Conservation (phyloP, 345 rosid species). For the Populus deltoides region DNA sequence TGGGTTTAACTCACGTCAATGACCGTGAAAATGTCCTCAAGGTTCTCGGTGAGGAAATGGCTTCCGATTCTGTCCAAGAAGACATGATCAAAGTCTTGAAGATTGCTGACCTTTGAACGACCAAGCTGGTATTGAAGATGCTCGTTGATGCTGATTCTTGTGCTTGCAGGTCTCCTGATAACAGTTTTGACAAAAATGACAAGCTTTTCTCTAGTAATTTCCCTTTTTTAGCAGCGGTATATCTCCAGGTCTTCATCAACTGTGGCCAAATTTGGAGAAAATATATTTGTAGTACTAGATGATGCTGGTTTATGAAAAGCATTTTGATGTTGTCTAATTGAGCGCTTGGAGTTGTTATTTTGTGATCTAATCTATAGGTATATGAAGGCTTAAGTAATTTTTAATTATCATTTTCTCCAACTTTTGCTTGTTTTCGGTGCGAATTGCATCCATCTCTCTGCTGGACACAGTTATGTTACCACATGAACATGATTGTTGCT, state of each 20-base stretch:
- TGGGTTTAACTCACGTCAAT: slow-evolving; percentile 61
- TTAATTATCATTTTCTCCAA: not conserved
- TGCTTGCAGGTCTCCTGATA: slow-evolving; percentile 28
- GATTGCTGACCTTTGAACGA: slow-evolving; percentile 65
- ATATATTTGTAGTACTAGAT: not conserved
- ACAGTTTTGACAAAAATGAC: slow-evolving; percentile 14
- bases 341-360: not conserved
- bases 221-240: not conserved
- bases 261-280: not conserved
- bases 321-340: not conserved
- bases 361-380: not conserved
- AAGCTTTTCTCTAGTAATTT: slow-evolving; percentile 16
- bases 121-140: slow-evolving; percentile 82
- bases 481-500: not conserved
- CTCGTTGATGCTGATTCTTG: slow-evolving; percentile 65
- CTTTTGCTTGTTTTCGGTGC: not conserved
- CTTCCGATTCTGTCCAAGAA: slow-evolving; percentile 31
- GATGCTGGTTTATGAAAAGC: not conserved
- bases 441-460: not conserved
- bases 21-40: slow-evolving; percentile 44
- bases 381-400: not conserved
- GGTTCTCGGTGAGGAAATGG: slow-evolving; percentile 53
- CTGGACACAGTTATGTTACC: not conserved
- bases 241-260: not conserved
- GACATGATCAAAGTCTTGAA: slow-evolving; percentile 72